phyloP scores from a whole-genome alignment of 148 eudicot species.

The Spergularia bocconei region DNA sequence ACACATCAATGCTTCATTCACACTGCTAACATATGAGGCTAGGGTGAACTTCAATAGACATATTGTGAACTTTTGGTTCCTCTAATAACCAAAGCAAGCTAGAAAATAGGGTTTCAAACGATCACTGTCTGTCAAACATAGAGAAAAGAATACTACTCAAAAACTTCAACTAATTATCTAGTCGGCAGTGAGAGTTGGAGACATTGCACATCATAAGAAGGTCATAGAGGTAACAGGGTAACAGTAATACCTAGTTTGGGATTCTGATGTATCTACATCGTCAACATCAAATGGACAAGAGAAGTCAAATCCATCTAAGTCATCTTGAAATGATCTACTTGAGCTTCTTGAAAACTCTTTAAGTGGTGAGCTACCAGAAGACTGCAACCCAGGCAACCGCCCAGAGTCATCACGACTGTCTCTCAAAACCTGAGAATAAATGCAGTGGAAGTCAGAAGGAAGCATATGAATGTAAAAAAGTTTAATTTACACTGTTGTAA shows the following conservation, averaged over 20 bases:
- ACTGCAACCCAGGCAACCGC: conserved; percentile 81
- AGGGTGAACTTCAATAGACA: not conserved
- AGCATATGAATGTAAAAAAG: not conserved
- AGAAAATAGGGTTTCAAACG: not conserved
- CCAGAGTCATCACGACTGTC: conserved; percentile 90
- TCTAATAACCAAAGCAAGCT: not conserved
- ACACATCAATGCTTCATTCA: not conserved
- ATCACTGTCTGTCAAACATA: not conserved
- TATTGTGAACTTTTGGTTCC: not conserved
- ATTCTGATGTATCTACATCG: conserved; percentile 74
- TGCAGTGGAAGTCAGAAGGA: conserved; percentile 23
- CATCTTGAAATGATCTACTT: conserved; percentile 92
- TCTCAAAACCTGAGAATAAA: conserved; percentile 49
- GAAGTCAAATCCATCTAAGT: conserved; percentile 77
- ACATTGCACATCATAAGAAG: not conserved
- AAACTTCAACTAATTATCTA: not conserved
- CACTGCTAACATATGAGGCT: not conserved
- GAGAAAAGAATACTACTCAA: not conserved
- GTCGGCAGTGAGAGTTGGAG: not conserved
- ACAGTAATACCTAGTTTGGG: conserved; percentile 71
- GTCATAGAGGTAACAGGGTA: conserved; percentile 12
- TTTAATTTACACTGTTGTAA: not conserved
- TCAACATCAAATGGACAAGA: conserved; percentile 89
- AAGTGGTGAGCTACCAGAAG: conserved; percentile 85
- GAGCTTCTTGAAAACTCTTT: conserved; percentile 84